Conservation (phyloP, 2,329 filamentous ascomycete genomes). For the Trichoderma aggressivum region DNA sequence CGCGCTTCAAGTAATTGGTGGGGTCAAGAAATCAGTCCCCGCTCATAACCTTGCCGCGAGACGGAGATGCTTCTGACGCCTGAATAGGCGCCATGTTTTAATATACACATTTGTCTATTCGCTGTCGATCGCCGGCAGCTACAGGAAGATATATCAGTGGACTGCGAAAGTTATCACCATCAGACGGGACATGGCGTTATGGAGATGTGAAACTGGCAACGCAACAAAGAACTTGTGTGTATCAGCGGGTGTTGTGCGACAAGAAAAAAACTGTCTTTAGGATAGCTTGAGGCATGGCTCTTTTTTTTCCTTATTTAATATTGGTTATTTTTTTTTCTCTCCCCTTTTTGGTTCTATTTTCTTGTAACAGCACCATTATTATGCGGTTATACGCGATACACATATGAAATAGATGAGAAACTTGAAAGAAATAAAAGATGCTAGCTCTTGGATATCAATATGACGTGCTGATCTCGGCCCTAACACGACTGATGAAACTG, state of each 20-base stretch:
- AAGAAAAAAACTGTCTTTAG: slow-evolving; percentile 8
- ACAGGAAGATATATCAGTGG: slow-evolving; percentile 1
- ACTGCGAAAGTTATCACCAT: slow-evolving; percentile 15
- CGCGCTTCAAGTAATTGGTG: neutral
- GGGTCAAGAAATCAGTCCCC: neutral
- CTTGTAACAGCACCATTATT: neutral
- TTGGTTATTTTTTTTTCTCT: neutral
- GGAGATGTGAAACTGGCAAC: slow-evolving; percentile 17
- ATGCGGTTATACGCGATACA: neutral
- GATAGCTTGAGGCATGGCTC: slow-evolving; percentile 15
- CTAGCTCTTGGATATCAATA: neutral
- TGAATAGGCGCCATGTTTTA: neutral
- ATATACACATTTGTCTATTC: slow-evolving; percentile 4
- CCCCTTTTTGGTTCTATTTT: neutral
- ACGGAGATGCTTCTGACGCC: neutral
- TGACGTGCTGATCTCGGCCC: neutral
- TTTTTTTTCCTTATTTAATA: neutral
- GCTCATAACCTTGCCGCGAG: neutral
- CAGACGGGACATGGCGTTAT: slow-evolving; percentile 22
- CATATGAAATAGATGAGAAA: slow-evolving; percentile 3
- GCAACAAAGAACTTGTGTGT: slow-evolving; percentile 9
- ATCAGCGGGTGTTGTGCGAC: slow-evolving; percentile 7
- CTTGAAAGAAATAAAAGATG: neutral
- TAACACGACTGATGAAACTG: neutral
- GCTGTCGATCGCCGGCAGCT: neutral